Base-by-base conservation (phyloP, 345 rosid genomes). In the Linum usitatissimum region DNA sequence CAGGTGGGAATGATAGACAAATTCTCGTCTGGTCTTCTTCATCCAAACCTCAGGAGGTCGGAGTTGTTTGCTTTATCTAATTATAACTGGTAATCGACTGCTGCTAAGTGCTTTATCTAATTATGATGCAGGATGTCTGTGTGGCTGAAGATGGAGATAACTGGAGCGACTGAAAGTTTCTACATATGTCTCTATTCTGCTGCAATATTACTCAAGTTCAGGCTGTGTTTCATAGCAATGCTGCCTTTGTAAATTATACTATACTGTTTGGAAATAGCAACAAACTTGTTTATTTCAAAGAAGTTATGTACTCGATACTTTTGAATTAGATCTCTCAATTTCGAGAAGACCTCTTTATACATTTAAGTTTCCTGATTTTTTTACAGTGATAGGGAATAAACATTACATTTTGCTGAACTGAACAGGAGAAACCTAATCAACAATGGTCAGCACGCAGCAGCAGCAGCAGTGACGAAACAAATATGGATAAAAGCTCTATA, bases 1-100 rank as follows among this genome's bases (percentile, higher is more conserved):
- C 97, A 2, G 87, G 97, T 45, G 85, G 96, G 48, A 74, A 64
- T 66, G 96, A 90, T 75, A 74, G 90, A 71, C 86, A 87, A 71
- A 93, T 86, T 73, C 94, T 90, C 48, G 90, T 84, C 21, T 93
- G 99, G 97, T 90, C 96, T 68, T 89, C 95, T 34, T 42, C 38
- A 34, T 34, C 79, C 58, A 71, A 74, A 68, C 67, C 80, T 3
- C 70, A 68, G 45, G 96, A 75, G 73, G 55, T 45, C 65, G 83
- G 48, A 10, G 3, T 3, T 80, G 71, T 6, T 23, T 23, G 28
- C 28, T 23, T 64, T 73, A 53, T 68, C 66, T 28, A 40, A 42
- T 7, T 34, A 34, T 34, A 34, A 34, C 38, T 34, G 38, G 38
- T 34, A 7, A 34, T 34, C 8, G 38, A 7, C 38, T 34, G 5